Percentiles rank a stretch among this genome's conserved stretches.
These are phyloP conservation scores for Coemansia sp. DNA, from an alignment of 192 early-diverging fungal genomes.

Conservation along the genomic window DNA sequence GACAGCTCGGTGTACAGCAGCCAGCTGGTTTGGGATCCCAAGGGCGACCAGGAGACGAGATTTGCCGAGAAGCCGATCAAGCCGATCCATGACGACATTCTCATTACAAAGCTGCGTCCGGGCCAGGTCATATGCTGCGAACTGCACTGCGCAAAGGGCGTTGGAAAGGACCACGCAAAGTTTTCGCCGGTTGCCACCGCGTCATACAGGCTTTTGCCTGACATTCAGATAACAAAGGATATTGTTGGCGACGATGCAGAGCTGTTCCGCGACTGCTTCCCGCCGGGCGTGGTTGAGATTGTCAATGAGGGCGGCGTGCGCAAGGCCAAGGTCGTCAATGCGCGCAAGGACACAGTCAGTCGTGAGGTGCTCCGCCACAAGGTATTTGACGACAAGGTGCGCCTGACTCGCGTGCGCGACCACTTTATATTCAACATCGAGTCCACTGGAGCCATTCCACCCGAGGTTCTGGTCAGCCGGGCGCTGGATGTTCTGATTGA, in stretches of 20 bases:
- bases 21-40: constrained; percentile 81
- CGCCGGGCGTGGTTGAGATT: constrained; percentile 80
- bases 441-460: constrained; percentile 76
- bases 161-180: constrained; percentile 95
- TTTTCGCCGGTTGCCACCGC: constrained; percentile 97
- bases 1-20: constrained; percentile 73
- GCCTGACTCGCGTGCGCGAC: constrained; percentile 84
- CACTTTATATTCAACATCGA: constrained; percentile 98
- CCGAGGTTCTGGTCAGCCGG: constrained; percentile 72
- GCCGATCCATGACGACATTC: constrained; percentile 88
- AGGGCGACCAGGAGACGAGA: constrained; percentile 78
- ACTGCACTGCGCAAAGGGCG: constrained; percentile 86
- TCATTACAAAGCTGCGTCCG: constrained; percentile 89
- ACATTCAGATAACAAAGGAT: constrained; percentile 79
- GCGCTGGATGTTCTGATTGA: constrained; percentile 76
- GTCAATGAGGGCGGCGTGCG: constrained; percentile 63
- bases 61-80: constrained; percentile 67
- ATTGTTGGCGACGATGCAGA: constrained; percentile 81
- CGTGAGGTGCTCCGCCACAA: constrained; percentile 89
- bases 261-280: constrained; percentile 84
- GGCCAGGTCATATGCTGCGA: constrained; percentile 83
- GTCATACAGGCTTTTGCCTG: constrained; percentile 89
- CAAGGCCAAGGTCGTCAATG: constrained; percentile 78
- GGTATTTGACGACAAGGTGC: constrained; percentile 89
- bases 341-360: constrained; percentile 93